A percentile compares a stretch with the other conserved stretches of the same genome.
These are phyloP conservation scores for Eimeria necatrix DNA, from an alignment of 169 alveolate genomes.

Conservation along the genomic window DNA sequence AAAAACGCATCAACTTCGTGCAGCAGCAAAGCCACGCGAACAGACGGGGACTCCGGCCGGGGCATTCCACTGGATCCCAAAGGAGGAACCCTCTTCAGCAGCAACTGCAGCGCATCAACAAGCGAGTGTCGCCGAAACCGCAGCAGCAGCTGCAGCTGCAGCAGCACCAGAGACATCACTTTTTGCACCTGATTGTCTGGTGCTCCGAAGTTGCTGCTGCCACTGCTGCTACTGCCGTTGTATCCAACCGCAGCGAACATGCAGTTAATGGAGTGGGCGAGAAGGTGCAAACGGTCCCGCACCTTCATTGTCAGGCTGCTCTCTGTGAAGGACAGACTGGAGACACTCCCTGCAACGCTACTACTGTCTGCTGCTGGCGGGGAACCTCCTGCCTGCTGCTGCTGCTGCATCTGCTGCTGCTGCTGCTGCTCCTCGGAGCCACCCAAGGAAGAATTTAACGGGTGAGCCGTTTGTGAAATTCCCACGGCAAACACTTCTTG, in stretches of 20 bases:
- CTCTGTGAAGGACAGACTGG: slow-evolving; percentile 13
- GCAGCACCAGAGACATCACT: slow-evolving; percentile 11
- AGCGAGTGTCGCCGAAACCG: slow-evolving; percentile 58
- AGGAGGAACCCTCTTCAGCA: slow-evolving; percentile 40
- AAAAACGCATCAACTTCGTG: slow-evolving; percentile 49
- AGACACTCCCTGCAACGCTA: slow-evolving; percentile 22
- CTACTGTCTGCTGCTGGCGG: slow-evolving; percentile 43
- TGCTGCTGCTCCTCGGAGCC: not conserved
- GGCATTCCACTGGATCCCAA: not conserved
- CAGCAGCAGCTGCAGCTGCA: slow-evolving; percentile 73
- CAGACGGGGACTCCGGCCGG: slow-evolving; percentile 23
- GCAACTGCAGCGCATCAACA: slow-evolving; percentile 50
- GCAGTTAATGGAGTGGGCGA: slow-evolving; percentile 1
- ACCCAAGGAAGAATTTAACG: not conserved
- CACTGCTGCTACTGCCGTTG: not conserved
- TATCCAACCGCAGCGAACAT: slow-evolving; percentile 22
- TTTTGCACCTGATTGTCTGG: not conserved
- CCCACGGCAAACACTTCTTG: not conserved
- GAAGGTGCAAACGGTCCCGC: slow-evolving; percentile 29
- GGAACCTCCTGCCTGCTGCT: slow-evolving; percentile 17
- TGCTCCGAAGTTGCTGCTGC: not conserved
- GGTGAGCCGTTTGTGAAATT: not conserved
- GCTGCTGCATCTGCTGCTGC: slow-evolving; percentile 48
- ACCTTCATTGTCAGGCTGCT: slow-evolving; percentile 37
- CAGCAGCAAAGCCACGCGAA: slow-evolving; percentile 56